Conservation (phyloP, 768 basidiomycete species). For the Mycena maculata region DNA sequence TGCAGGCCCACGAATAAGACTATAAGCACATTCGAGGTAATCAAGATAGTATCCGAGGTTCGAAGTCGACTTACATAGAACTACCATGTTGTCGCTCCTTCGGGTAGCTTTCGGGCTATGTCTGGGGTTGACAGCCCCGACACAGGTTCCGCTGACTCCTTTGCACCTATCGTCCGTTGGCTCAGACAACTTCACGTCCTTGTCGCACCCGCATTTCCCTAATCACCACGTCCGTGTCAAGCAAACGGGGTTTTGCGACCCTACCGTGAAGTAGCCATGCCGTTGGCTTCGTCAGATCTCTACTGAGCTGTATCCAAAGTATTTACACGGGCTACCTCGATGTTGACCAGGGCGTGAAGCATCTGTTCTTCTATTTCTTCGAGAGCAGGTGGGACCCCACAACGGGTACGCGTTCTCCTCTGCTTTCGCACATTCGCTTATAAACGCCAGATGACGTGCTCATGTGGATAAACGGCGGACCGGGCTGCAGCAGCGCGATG, state of each 20-base stretch:
- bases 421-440: background rate
- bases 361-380: constrained; percentile 82
- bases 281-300: background rate
- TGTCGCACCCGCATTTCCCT: constrained; percentile 64
- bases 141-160: constrained; percentile 18
- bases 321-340: constrained; percentile 56
- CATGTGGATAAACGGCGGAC: constrained; percentile 81
- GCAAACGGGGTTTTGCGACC: constrained; percentile 71
- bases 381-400: constrained; percentile 71
- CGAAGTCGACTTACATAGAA: no score
- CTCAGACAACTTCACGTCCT: constrained; percentile 48
- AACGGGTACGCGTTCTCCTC: constrained; percentile 51
- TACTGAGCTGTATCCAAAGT: constrained; percentile 35
- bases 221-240: constrained; percentile 67
- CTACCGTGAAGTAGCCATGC: constrained; percentile 64
- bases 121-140: background rate
- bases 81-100: constrained; percentile 16
- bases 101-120: background rate
- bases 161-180: constrained; percentile 44
- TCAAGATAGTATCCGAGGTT: no score
- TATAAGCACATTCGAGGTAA: no score
- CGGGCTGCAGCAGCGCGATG: constrained; percentile 63
- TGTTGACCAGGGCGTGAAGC: constrained; percentile 64
- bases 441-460: constrained; percentile 64
- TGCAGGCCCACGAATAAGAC: no score